A percentile compares a stretch with the other conserved stretches of the same genome.
Conservation (phyloP, 2,329 filamentous ascomycete species). For the Colletotrichum sp. region DNA sequence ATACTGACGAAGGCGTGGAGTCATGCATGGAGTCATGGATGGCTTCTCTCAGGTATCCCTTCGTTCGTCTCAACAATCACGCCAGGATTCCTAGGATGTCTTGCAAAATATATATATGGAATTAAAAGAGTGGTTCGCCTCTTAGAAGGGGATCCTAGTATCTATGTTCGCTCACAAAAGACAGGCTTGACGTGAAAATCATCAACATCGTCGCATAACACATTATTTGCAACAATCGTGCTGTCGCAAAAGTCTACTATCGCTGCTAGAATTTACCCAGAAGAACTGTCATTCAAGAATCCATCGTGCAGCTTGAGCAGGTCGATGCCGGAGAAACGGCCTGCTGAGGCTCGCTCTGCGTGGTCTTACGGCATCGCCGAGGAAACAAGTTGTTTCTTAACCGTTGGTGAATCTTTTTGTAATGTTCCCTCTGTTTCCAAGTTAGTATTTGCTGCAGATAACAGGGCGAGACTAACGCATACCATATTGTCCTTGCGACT, state of each 20-base stretch:
- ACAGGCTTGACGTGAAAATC: background rate
- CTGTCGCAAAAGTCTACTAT: background rate
- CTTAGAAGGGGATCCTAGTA: background rate
- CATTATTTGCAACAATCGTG: background rate
- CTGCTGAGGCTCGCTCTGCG: background rate
- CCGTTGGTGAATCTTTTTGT: conserved; percentile 16
- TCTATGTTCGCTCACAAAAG: background rate
- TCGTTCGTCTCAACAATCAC: background rate
- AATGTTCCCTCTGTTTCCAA: background rate
- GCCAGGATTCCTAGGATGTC: background rate
- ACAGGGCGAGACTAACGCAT: background rate
- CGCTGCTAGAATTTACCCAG: background rate
- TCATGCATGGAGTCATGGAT: background rate
- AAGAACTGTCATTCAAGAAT: background rate
- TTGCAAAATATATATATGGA: background rate
- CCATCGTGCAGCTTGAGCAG: background rate
- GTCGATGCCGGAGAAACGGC: background rate
- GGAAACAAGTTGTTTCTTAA: conserved; percentile 6
- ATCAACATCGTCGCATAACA: background rate
- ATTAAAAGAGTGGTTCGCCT: background rate
- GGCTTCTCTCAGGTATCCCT: background rate
- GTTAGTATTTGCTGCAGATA: background rate
- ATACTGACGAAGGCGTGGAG: background rate
- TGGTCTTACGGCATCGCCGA: background rate
- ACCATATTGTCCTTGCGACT: conserved; percentile 18